Evolutionary conservation across 495 filamentous ascomycete genomes (phyloP), one percentile per base, ranked within the genome.

Genomic region (Xylaria curta): DNA sequence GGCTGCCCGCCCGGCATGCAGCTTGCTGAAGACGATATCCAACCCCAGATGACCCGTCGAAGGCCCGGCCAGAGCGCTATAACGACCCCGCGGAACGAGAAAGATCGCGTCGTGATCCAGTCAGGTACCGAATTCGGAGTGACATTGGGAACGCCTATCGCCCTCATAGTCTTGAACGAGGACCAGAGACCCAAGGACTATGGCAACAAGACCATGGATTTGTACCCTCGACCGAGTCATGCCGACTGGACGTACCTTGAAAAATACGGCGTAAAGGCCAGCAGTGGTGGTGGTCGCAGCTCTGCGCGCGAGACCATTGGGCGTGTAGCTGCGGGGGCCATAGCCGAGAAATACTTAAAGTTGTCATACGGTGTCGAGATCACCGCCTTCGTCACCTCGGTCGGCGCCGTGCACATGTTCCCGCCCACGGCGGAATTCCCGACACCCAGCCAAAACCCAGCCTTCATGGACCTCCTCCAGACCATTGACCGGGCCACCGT

Each of bases 241-340:
- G 96, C 96, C 65, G 96, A 99, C 79, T 97, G 91, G 87, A 99
- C 96, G 73, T 98, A 98, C 81, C 88, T 97, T 59, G 91, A 95
- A 84, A 99, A 99, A 82, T 99, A 99, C 75, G 96, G 96, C 13
- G 91, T 98, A 67, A 96, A 97, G 85, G 94, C 97, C 7, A 93
- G 90, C 81, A 94, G 91, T 72, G 96, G 96, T 70, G 96, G 96
- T 73, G 97, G 96, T 33, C 89, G 97, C 72, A 96, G 93, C 81
- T 94, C 91, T 79, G 96, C 96, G 21, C 87, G 96, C 66, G 96
- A 99, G 87, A 99, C 96, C 12, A 97, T 99, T 75, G 85, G 94
- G 44, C 90, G 96, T 72, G 96, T 98, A 36, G 94, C 95, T 31
- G 95, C 96, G n/a, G 95, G 96, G 66, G 91, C 94, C 58, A 94